Base-by-base conservation (phyloP, 768 basidiomycete species). In the Mycena sanguinolenta region DNA sequence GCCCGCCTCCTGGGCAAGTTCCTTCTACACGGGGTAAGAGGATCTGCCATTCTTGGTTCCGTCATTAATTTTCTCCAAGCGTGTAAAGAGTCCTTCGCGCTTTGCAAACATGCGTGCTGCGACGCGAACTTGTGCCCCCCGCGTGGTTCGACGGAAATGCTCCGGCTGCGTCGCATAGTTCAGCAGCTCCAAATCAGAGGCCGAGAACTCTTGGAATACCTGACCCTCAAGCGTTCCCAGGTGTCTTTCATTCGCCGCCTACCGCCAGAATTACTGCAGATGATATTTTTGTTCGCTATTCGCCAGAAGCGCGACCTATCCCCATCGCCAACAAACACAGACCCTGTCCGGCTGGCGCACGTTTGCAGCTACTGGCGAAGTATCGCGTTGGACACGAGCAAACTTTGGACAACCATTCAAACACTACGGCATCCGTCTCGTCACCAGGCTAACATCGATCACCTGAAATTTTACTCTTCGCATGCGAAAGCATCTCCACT, bases 311-410 rank as follows among this genome's bases (percentile, higher is more conserved):
- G 39, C 13, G 21, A 49, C 12, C 16, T 0, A 0, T n/a, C 19
- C 10, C 23, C 23, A 10, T 23, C 6, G 12, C 1, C 36, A 23
- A 9, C 46, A 52, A 1, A 42, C 25, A 2, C 50, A 8, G 38
- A 27, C 49, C 46, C 64, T 5, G 4, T 60, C 12, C 34, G 34
- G n/a, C 10, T 73, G 8, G 25, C 67, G 7, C 72, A 73, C 14
- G 68, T 73, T 3, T 73, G 72, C 67, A 58, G 32, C 32, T 49
- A 59, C 49, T 73, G 72, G 72, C 63, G 72, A 16, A 44, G 25
- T 8, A 13, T 73, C 25, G 60, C 36, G 5, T 27, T 69, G 2
- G 38, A 52, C 23, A 58, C 39, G 25, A 63, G 67, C 21, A 49
- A 19, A 19, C 59, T 73, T 30, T 73, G 67, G 67, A 10, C 63